phyloP scores from a whole-genome alignment of 768 basidiomycete genomes.

The Boletus barrowsii region DNA sequence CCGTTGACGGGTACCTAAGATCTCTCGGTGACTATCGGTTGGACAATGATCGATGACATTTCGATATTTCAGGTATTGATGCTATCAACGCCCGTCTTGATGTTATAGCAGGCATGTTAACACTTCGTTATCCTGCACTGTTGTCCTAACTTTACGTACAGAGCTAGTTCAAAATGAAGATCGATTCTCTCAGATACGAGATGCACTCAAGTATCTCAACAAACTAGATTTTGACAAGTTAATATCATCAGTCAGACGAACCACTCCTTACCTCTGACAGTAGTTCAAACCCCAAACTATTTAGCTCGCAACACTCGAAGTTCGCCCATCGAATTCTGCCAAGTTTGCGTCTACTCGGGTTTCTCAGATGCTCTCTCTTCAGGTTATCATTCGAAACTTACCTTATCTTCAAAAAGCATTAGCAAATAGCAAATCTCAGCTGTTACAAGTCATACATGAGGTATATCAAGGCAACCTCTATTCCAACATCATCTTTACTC shows the following conservation, averaged over 20 bases:
- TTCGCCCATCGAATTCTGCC: slow-evolving; percentile 47
- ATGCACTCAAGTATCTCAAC: slow-evolving; percentile 67
- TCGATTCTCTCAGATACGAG: slow-evolving; percentile 61
- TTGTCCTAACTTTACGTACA: slow-evolving; percentile 24
- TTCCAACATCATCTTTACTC: neutral
- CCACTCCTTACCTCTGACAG: neutral
- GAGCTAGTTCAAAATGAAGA: slow-evolving; percentile 80
- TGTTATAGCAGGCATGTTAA: slow-evolving; percentile 68
- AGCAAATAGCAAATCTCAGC: slow-evolving; percentile 49
- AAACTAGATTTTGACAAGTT: slow-evolving; percentile 89
- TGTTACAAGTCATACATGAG: slow-evolving; percentile 60
- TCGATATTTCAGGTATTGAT: slow-evolving; percentile 25
- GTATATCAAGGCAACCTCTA: slow-evolving; percentile 33
- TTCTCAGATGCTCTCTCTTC: slow-evolving; percentile 75
- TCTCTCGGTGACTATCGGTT: neutral
- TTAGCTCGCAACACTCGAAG: slow-evolving; percentile 69
- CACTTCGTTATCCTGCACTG: neutral
- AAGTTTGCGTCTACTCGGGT: slow-evolving; percentile 70
- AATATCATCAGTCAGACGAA: slow-evolving; percentile 55
- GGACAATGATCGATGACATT: neutral
- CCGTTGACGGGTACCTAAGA: slow-evolving; percentile 64
- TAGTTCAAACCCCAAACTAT: neutral
- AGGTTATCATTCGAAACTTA: slow-evolving; percentile 65
- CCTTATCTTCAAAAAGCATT: slow-evolving; percentile 64
- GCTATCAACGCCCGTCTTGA: slow-evolving; percentile 82